Evolutionary conservation across 1,284 basidiomycete genomes (phyloP).

Genomic region (Chondrostereum purpureum): DNA sequence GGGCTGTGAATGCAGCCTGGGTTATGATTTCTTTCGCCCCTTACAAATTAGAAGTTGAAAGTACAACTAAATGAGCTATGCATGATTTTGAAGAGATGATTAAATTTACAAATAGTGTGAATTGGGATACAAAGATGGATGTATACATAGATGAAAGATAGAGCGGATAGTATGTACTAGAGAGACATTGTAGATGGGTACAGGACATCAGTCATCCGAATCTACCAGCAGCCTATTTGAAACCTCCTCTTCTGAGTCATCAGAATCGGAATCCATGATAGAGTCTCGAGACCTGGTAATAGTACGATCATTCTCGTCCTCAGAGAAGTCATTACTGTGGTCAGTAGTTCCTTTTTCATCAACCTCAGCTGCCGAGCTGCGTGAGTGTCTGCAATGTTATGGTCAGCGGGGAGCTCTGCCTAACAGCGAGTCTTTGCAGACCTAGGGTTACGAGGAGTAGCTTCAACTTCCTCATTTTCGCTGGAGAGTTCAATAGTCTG

Average conservation of each 20-base stretch:
- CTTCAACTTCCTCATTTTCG: slow-evolving; percentile 24
- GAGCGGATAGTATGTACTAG: no score
- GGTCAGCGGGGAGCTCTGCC: neutral
- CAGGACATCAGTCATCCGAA: no score
- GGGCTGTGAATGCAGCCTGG: no score
- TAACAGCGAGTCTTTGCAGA: slow-evolving; percentile 15
- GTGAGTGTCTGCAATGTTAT: slow-evolving; percentile 11
- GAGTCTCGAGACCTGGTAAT: neutral
- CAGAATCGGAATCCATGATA: neutral
- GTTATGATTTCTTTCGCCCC: no score
- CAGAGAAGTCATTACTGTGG: slow-evolving; percentile 11
- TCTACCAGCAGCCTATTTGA: no score
- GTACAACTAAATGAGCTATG: no score
- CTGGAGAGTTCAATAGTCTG: slow-evolving; percentile 30
- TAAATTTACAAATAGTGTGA: no score
- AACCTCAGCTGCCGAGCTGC: slow-evolving; percentile 19
- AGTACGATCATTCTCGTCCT: neutral
- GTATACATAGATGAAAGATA: no score
- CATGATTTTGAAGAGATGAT: no score
- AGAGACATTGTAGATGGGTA: no score
- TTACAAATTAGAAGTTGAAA: no score
- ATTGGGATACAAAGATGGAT: no score
- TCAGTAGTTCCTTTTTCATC: slow-evolving; percentile 15
- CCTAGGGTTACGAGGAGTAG: slow-evolving; percentile 9
- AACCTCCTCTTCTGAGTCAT: neutral